Conservation (phyloP, 2,329 filamentous ascomycete species). For the Aschersonia sp. region DNA sequence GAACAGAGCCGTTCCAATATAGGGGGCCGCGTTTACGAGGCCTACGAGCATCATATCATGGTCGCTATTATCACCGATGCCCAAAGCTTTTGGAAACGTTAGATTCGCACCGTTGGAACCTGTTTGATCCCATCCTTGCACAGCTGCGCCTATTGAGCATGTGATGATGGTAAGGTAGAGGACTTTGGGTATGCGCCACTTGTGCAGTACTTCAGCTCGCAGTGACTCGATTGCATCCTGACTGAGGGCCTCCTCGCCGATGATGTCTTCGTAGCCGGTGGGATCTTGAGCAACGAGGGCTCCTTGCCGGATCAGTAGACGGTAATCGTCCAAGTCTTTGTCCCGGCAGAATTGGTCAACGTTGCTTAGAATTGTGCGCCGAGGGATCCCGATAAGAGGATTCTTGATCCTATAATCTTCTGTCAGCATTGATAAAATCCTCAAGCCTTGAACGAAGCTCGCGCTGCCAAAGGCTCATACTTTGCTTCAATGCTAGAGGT, state of each 20-base stretch:
- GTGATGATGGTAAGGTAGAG: conserved; percentile 53
- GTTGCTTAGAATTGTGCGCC: conserved; percentile 33
- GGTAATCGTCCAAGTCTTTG: conserved; percentile 43
- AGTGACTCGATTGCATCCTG: conserved; percentile 46
- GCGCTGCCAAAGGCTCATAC: conserved; percentile 14
- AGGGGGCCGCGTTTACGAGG: conserved; percentile 47
- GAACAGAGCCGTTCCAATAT: conserved; percentile 31
- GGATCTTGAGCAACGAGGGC: conserved; percentile 64
- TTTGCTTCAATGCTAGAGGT: conserved; percentile 31
- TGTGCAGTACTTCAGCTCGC: conserved; percentile 48
- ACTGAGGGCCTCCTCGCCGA: conserved; percentile 39
- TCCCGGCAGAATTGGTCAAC: conserved; percentile 47
- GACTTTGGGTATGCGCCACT: conserved; percentile 48
- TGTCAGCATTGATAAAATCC: background rate
- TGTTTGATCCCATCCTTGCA: conserved; percentile 56
- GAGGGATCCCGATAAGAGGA: conserved; percentile 36
- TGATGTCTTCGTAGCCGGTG: conserved; percentile 42
- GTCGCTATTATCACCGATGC: conserved; percentile 20
- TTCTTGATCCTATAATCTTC: conserved; percentile 24
- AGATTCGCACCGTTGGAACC: conserved; percentile 50
- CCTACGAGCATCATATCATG: conserved; percentile 40
- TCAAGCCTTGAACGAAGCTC: no score
- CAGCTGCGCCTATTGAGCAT: conserved; percentile 56
- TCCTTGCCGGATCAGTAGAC: conserved; percentile 47
- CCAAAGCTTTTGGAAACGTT: conserved; percentile 40